These are phyloP conservation scores for Polyporus arcularius DNA, from an alignment of 768 basidiomycete genomes.

Conservation along the genomic window DNA sequence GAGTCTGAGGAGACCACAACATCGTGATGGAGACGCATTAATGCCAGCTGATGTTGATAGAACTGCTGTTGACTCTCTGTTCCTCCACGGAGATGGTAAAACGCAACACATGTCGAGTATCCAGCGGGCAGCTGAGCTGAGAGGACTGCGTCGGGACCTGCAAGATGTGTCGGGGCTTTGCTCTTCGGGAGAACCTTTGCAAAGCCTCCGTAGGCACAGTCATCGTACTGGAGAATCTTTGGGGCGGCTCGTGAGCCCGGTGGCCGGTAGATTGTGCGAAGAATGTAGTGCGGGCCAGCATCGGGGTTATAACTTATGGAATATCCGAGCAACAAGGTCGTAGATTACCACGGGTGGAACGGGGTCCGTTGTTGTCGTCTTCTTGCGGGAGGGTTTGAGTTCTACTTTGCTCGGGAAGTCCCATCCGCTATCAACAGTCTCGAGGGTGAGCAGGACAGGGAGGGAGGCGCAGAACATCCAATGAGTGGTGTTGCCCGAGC, in stretches of 20 bases:
- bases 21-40: too few relatives aligned
- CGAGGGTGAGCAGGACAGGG: background rate
- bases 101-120: background rate
- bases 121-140: background rate
- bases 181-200: background rate
- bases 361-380: background rate
- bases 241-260: background rate
- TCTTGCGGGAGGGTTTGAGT: background rate
- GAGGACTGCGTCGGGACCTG: background rate
- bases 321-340: background rate
- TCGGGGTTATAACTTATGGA: background rate
- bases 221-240: background rate
- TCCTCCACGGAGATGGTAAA: constrained; percentile 2
- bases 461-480: background rate
- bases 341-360: background rate
- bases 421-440: background rate
- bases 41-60: background rate
- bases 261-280: background rate
- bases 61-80: background rate
- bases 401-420: background rate
- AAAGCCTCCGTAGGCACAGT: background rate
- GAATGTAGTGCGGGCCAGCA: background rate
- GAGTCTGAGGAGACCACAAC: too few relatives aligned
- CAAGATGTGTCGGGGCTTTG: background rate
- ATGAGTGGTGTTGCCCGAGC: background rate